Evolutionary conservation across 2,329 filamentous ascomycete genomes (phyloP).

Genomic region (Colletotrichum tamarilloi): DNA sequence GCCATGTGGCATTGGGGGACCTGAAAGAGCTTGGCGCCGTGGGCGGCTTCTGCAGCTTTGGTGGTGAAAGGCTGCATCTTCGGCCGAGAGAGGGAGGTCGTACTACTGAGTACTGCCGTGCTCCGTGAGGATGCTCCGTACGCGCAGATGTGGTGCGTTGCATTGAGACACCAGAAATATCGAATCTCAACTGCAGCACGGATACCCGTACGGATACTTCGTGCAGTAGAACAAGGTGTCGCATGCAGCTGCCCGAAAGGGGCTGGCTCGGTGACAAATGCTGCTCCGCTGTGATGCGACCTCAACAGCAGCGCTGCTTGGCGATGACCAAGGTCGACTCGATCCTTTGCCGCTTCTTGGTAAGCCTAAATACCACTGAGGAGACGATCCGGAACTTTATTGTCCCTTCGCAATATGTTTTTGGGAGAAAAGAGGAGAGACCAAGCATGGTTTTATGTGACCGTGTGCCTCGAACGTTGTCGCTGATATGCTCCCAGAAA

Average conservation of each 20-base stretch:
- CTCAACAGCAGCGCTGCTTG: neutral
- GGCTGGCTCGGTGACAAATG: neutral
- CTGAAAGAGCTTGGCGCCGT: conserved; percentile 9
- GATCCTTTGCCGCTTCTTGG: neutral
- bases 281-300: neutral
- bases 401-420: neutral
- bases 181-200: neutral
- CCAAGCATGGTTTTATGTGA: neutral
- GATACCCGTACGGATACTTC: neutral
- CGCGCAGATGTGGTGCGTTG: neutral
- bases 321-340: neutral
- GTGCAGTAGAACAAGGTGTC: neutral
- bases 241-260: conserved; percentile 14
- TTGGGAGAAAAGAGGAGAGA: neutral
- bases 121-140: neutral
- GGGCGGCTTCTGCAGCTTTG: neutral
- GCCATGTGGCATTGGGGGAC: conserved; percentile 10
- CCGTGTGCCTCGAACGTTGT: neutral
- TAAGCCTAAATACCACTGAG: neutral
- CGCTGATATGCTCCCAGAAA: neutral
- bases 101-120: too few species aligned
- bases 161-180: neutral
- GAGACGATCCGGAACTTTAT: neutral
- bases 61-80: neutral
- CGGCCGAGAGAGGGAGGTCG: neutral